These are phyloP conservation scores for Lentinula aciculospora DNA, from an alignment of 768 basidiomycete genomes.

Conservation along the genomic window DNA sequence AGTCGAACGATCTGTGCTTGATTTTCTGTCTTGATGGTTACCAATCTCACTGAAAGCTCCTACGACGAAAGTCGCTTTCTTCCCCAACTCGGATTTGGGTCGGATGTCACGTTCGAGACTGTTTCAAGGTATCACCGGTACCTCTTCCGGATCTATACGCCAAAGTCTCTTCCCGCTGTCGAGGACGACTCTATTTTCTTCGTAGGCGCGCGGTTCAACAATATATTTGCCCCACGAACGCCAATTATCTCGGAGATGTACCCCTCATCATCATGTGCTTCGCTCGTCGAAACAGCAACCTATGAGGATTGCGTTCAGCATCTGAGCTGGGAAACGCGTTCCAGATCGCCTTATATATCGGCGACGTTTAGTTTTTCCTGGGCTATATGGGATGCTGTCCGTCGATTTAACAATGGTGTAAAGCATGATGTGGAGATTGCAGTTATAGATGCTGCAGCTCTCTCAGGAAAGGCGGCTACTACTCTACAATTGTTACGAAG, in stretches of 20 bases:
- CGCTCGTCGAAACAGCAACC: constrained; percentile 21
- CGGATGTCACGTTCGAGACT: constrained; percentile 54
- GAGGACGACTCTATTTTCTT: constrained; percentile 60
- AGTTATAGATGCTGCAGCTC: constrained; percentile 62
- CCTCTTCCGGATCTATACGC: constrained; percentile 78
- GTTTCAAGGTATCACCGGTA: constrained; percentile 64
- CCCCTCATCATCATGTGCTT: constrained; percentile 25
- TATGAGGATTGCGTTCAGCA: constrained; percentile 31
- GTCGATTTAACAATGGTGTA: constrained; percentile 64
- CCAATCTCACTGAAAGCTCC: not conserved
- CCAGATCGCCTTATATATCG: constrained; percentile 64
- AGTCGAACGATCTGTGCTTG: not conserved
- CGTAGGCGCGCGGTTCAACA: constrained; percentile 59
- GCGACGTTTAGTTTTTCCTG: constrained; percentile 78
- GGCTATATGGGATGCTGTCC: constrained; percentile 78
- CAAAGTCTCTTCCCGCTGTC: constrained; percentile 50
- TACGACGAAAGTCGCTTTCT: constrained; percentile 6
- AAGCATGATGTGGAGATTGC: constrained; percentile 79
- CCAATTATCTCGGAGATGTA: constrained; percentile 27
- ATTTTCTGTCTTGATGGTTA: not conserved
- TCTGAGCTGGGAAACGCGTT: constrained; percentile 75
- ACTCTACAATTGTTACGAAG: constrained; percentile 59
- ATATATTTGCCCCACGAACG: constrained; percentile 14
- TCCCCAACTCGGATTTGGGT: constrained; percentile 71
- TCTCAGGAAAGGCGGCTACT: constrained; percentile 55